Base-by-base conservation (phyloP, 179 eudicot species). In the Beta corolliflora region DNA sequence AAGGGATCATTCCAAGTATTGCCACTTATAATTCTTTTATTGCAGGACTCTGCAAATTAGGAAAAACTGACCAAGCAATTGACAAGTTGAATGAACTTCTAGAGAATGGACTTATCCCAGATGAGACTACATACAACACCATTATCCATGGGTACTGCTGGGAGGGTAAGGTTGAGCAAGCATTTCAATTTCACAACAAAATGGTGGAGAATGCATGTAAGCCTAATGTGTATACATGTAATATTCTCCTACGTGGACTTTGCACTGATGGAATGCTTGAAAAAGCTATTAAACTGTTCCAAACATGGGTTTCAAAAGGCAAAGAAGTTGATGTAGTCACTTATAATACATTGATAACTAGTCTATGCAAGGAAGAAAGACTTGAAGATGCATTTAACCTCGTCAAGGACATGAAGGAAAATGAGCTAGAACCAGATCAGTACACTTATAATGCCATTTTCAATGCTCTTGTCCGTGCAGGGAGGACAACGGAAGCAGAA, bases 71-170 rank as follows among this genome's bases (percentile, higher is more conserved):
- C 46, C 79, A 88, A 70, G 94, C 98, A 31, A 86, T 93, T 61
- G 50, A 75, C 15, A 91, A 86, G 84, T 81, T 94, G 87, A 91
- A 93, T 83, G 98, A 94, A 73, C 91, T 94, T 55, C 46, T 91
- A 77, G 92, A 88, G 79, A 88, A 81, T 69, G 97, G 94, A 11
- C 79, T 94, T 80, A 80, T 91, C 82, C 98, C 97, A 0, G 89
- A 91, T 83, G 94, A 91, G 73, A 93, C 86, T 46, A 94, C 98
- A 9, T 91, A 88, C 79, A 94, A 94, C 77, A 84, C 93, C 14
- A 91, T 94, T 64, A 93, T 94, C 71, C 95, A 89, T 74, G 97
- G 97, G 58, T 93, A 86, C 59, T 93, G 98, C 80, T 88, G 88
- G 97, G 93, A 88, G 84, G 91, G 97, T 73, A 88, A 91, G 80